These are phyloP conservation scores for Albizia julibrissin DNA, from an alignment of 306 rosid genomes.

Conservation along the genomic window DNA sequence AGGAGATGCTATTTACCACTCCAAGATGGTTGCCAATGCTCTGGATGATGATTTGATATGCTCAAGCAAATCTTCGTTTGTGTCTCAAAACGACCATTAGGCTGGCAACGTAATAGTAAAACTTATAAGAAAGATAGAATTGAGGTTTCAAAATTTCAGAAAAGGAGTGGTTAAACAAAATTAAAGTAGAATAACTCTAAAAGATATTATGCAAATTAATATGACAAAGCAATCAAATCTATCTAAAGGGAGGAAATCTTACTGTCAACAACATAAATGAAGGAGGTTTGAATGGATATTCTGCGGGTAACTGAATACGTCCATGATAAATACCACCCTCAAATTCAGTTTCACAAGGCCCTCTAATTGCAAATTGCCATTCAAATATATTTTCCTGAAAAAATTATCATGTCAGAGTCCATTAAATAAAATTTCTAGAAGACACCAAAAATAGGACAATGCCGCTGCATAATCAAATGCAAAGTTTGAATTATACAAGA, in stretches of 20 bases:
- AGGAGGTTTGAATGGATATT: constrained; percentile 77
- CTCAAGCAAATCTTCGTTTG: constrained; percentile 96
- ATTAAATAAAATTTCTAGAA: neutral
- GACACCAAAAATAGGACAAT: neutral
- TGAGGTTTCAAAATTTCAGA: neutral
- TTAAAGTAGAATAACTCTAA: neutral
- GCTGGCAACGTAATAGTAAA: constrained; percentile 50
- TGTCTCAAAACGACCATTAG: constrained; percentile 93
- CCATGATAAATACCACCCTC: constrained; percentile 83
- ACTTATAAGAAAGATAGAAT: constrained; percentile 29
- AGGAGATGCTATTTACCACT: constrained; percentile 56
- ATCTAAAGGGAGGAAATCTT: constrained; percentile 22
- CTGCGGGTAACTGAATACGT: constrained; percentile 72
- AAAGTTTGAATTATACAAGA: neutral
- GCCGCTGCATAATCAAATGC: neutral
- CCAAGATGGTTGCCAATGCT: constrained; percentile 99
- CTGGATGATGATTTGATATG: constrained; percentile 97
- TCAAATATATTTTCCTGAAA: constrained; percentile 88
- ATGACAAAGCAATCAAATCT: neutral
- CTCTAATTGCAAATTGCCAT: constrained; percentile 80
- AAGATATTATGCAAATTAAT: neutral
- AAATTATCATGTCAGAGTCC: neutral
- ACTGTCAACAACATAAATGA: constrained; percentile 81
- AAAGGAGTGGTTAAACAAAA: neutral
- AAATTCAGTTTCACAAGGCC: constrained; percentile 61